Conservation (phyloP, 129 eudicot genomes). For the Helianthus tuberosus region DNA sequence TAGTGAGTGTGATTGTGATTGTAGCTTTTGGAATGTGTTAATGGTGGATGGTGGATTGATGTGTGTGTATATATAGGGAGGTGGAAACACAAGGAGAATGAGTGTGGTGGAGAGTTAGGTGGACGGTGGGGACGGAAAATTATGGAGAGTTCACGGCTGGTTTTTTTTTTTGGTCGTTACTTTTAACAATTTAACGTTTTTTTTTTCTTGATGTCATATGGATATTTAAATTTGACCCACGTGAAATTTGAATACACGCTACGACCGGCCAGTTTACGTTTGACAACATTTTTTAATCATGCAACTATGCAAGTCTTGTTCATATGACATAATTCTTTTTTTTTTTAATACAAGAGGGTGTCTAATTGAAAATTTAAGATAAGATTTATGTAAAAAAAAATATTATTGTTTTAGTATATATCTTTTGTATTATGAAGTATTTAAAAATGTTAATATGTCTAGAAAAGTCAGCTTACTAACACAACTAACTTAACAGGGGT, state of each 20-base stretch:
- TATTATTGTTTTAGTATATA: too few species aligned
- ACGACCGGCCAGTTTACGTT: constrained; percentile 3
- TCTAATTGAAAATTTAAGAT: background rate
- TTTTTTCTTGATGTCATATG: background rate
- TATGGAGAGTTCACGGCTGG: constrained; percentile 2
- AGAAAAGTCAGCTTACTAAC: too few species aligned
- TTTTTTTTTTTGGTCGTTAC: constrained; percentile 8
- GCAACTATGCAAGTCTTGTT: background rate
- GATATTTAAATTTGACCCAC: constrained; percentile 15
- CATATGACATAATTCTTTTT: too few species aligned
- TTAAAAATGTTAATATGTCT: too few species aligned
- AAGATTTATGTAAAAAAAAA: too few species aligned
- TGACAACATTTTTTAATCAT: background rate
- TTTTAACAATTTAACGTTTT: background rate
- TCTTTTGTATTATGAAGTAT: too few species aligned
- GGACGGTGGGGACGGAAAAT: constrained; percentile 22
- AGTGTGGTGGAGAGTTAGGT: constrained; percentile 19
- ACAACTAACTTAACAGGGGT: too few species aligned
- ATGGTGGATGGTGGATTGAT: background rate
- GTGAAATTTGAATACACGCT: constrained; percentile 27
- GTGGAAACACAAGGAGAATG: background rate
- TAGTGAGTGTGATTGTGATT: background rate
- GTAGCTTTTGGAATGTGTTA: constrained; percentile 10
- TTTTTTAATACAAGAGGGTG: background rate
- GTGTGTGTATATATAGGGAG: background rate